Evolutionary conservation across 192 early-diverging fungal species (phyloP), one percentile per base, ranked within the genome.

Genomic region (Coemansia sp.): DNA sequence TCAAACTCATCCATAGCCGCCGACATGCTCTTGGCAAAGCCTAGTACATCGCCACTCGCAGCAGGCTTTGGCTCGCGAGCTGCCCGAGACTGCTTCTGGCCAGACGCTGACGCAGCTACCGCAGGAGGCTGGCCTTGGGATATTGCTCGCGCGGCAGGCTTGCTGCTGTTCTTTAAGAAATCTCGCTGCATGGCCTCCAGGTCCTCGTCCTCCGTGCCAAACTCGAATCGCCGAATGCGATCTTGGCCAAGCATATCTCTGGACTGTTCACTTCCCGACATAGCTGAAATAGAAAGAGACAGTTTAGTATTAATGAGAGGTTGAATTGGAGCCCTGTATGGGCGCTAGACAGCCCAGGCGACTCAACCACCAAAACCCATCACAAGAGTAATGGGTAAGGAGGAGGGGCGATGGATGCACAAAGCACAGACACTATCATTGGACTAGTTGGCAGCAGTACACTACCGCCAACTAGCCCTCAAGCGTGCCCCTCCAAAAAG

Each of bases 81-180:
- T 51, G 24, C 9, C 19, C 36, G 36, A 14, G 49, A n/a, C n/a
- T 19, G 17, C 14, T 15, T 45, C n/a, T 58, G 56, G 9, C 29
- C 15, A 27, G 51, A 36, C 7, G n/a, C n/a, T n/a, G n/a, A n/a
- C n/a, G n/a, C 38, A 24, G 59, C 65, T 27, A 58, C 59, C 1
- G 41, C 32, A 22, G 72, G 79, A 25, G 61, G 65, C 36, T 71
- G 43, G 32, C 22, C 38, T 5, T 20, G 62, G 6, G 71, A 67
- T 17, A 84, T 56, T 1, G 79, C 71, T 42, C 61, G 67, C 27
- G 83, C 83, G 3, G 83, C 76, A 1, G 83, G 83, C 35, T 71
- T 70, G 57, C 53, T 56, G 20, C 62, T 67, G 36, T 64, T 64
- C 10, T 45, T 62, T 3, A 84, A 41, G 68, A 84, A 84, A 14